Conservation (phyloP, 2,329 filamentous ascomycete species). For the Sclerotinia nivalis region DNA sequence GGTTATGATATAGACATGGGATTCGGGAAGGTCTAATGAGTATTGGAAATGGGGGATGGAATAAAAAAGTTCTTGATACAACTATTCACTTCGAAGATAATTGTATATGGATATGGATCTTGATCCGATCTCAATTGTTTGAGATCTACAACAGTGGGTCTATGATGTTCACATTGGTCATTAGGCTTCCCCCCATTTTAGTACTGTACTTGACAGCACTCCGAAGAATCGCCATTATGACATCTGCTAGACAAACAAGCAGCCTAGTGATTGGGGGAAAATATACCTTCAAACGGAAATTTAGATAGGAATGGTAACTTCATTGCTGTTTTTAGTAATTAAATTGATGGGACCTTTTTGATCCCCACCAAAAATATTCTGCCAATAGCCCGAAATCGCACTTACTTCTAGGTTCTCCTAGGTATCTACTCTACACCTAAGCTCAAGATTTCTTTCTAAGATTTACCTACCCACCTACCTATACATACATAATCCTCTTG, state of each 20-base stretch:
- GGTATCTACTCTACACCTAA: background rate
- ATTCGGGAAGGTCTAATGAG: background rate
- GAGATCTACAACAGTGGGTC: background rate
- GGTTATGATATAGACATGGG: background rate
- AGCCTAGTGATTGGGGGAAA: conserved; percentile 13
- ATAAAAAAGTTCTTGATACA: background rate
- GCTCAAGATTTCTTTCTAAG: background rate
- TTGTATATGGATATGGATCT: background rate
- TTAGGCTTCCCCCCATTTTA: background rate
- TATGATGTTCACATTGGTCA: conserved; percentile 1
- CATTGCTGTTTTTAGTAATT: conserved; percentile 14
- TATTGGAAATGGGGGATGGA: background rate
- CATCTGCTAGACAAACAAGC: background rate
- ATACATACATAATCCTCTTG: background rate
- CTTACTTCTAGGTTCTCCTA: background rate
- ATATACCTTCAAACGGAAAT: conserved; percentile 9
- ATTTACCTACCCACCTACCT: background rate
- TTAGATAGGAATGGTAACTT: background rate
- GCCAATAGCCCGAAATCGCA: conserved; percentile 4
- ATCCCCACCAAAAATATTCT: conserved; percentile 2
- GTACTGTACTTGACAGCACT: background rate
- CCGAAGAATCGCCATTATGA: conserved; percentile 12
- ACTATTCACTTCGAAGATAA: background rate
- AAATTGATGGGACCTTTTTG: background rate
- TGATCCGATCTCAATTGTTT: background rate